Percentiles rank a stretch among this genome's conserved stretches.
Evolutionary conservation across 2,329 filamentous ascomycete genomes (phyloP).

Genomic region (Fusarium tricinctum): DNA sequence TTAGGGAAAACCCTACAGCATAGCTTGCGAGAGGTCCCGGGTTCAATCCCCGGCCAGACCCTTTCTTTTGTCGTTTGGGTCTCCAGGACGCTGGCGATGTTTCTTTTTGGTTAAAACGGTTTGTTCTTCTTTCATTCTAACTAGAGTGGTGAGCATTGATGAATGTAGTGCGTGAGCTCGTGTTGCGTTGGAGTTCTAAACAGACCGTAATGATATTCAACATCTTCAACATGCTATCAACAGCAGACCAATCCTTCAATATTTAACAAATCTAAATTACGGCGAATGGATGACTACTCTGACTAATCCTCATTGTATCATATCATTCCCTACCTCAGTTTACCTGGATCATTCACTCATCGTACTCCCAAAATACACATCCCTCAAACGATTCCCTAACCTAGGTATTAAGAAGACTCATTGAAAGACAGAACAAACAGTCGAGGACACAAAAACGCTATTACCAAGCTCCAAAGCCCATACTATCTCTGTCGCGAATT

Average conservation of each 20-base stretch:
- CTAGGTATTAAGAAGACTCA: background rate
- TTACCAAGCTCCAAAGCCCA: rapidly evolving
- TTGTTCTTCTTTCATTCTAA: background rate
- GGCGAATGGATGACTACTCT: too few species aligned
- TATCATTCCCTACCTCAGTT: background rate
- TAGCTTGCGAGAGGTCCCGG: slow-evolving; percentile 61
- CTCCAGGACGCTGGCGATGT: rapidly evolving
- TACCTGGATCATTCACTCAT: background rate
- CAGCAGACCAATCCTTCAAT: too few species aligned
- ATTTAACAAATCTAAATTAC: too few species aligned
- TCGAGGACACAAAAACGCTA: background rate
- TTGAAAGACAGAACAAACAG: rapidly evolving
- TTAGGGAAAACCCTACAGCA: slow-evolving; percentile 67
- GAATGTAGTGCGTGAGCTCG: too few species aligned
- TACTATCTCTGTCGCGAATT: slow-evolving; percentile 33
- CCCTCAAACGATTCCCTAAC: background rate
- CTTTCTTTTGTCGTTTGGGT: slow-evolving; percentile 38
- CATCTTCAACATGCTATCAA: too few species aligned
- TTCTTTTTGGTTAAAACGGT: background rate
- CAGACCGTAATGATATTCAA: too few species aligned
- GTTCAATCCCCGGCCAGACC: slow-evolving; percentile 63
- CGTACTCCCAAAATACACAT: background rate
- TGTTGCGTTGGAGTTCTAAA: too few species aligned
- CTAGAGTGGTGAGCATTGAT: too few species aligned
- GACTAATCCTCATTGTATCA: background rate